phyloP scores from a whole-genome alignment of 805 yeast genomes.

The Ogataea populi-albae region DNA sequence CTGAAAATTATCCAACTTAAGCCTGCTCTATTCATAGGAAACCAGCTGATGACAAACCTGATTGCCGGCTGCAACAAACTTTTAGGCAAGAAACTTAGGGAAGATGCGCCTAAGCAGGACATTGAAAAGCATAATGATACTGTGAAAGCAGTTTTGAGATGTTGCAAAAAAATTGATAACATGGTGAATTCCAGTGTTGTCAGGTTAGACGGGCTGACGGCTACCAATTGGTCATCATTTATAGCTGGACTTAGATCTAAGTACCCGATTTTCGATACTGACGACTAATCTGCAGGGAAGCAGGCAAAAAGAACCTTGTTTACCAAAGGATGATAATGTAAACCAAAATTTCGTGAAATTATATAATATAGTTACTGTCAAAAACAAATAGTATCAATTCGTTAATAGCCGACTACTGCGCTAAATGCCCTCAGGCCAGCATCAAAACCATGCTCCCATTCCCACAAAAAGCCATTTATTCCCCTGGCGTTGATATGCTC shows the following conservation, averaged over 20 bases:
- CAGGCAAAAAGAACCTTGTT: no score
- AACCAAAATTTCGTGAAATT: no score
- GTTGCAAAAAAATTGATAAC: slow-evolving; percentile 25
- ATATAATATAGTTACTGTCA: not conserved
- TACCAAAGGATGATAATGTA: no score
- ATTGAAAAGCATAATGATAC: slow-evolving; percentile 53
- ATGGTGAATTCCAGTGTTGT: slow-evolving; percentile 19
- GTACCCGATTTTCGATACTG: slow-evolving; percentile 23
- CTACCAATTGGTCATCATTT: slow-evolving; percentile 24
- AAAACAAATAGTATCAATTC: not conserved
- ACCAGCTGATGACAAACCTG: slow-evolving; percentile 23
- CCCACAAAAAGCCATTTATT: slow-evolving; percentile 64
- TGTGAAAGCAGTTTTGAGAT: slow-evolving; percentile 31
- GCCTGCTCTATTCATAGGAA: slow-evolving; percentile 23
- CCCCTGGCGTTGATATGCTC: slow-evolving; percentile 64
- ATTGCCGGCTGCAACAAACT: slow-evolving; percentile 40
- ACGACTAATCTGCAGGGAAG: slow-evolving; percentile 13
- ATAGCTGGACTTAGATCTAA: slow-evolving; percentile 14
- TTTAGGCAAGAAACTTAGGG: slow-evolving; percentile 48
- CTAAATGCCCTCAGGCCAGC: slow-evolving; percentile 52
- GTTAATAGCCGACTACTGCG: slow-evolving; percentile 2
- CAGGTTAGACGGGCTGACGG: slow-evolving; percentile 19
- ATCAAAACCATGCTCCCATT: slow-evolving; percentile 83
- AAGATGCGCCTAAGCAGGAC: slow-evolving; percentile 67
- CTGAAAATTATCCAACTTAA: slow-evolving; percentile 36